Base-by-base conservation (phyloP, 805 yeast species). In the Komagataella populi region DNA sequence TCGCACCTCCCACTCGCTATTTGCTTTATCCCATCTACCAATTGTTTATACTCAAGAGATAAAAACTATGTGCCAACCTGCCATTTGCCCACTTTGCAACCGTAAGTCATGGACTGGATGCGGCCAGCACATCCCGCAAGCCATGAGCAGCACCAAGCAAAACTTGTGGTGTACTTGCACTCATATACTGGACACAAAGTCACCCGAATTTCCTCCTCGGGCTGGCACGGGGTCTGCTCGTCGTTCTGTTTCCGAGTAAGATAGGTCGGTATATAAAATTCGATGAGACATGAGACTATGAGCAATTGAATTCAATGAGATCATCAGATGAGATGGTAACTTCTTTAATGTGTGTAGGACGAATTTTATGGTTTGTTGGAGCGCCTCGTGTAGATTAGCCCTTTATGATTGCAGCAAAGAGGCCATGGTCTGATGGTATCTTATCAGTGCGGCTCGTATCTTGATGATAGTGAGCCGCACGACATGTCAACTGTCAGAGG, bases 101-200 rank as follows among this genome's bases (percentile, higher is more conserved):
- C 74, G 73, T 59, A 78, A 78, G 57, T 70, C 82, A 12, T 80
- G 85, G 85, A 72, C 81, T 46, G 84, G 84, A n/a, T 77, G 81
- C 56, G 83, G 83, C 24, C 47, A 63, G n/a, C 83, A 80, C 57
- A 66, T 78, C 46, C 55, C 72, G n/a, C 55, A 62, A 14, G 80
- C 80, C n/a, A 78, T 80, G 84, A 73, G 71, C 50, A 56, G 59
- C 52, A 75, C 81, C 18, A 75, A 73, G 30, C 68, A 66, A 52
- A 63, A 63, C 18, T 67, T 64, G 52, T 75, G 81, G 80, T 80
- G 85, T 60, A 70, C 80, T 44, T 80, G 85, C 62, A 69, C 67
- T 52, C 72, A 71, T 51, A 59, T 65, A 20, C 74, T 73, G 52
- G 72, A 66, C 1, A 63, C 62, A 3, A 66, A 61, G 5, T 61